Evolutionary conservation across 1,284 basidiomycete species (phyloP).

Genomic region (Trichosporon ovoides): DNA sequence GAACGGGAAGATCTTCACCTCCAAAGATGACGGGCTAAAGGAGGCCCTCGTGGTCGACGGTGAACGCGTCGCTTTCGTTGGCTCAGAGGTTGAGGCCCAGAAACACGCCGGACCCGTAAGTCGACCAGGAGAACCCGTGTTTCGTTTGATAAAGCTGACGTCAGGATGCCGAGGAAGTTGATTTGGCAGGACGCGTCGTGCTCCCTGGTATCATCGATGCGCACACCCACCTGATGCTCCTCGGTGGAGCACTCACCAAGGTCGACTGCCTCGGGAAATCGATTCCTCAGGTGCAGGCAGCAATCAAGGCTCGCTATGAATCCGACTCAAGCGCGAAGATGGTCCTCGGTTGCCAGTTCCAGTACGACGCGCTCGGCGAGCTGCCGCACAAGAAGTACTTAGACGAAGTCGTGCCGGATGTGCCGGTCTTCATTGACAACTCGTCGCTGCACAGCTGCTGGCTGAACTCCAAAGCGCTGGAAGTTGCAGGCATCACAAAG

Average conservation of each 20-base stretch:
- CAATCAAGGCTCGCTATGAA: slow-evolving; percentile 7
- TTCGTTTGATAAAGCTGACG: neutral
- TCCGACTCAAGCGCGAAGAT: slow-evolving; percentile 11
- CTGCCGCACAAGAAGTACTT: slow-evolving; percentile 23
- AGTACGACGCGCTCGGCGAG: slow-evolving; percentile 25
- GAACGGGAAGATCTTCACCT: slow-evolving; percentile 33
- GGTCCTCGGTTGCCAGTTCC: slow-evolving; percentile 26
- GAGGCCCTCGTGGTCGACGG: slow-evolving; percentile 23
- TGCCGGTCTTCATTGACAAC: slow-evolving; percentile 35
- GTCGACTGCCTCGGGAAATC: slow-evolving; percentile 20
- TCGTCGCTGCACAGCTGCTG: slow-evolving; percentile 29
- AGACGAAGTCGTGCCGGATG: slow-evolving; percentile 26
- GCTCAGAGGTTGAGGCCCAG: neutral
- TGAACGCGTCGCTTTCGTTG: slow-evolving; percentile 23
- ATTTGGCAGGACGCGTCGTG: slow-evolving; percentile 25
- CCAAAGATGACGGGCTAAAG: slow-evolving; percentile 19
- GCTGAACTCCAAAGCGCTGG: slow-evolving; percentile 30
- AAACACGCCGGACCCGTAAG: slow-evolving; percentile 1
- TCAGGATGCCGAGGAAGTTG: slow-evolving; percentile 8
- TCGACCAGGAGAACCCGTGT: neutral
- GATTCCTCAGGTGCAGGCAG: slow-evolving; percentile 20
- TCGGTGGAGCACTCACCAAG: slow-evolving; percentile 26
- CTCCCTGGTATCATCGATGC: slow-evolving; percentile 37
- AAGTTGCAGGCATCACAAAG: slow-evolving; percentile 22
- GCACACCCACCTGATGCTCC: slow-evolving; percentile 31